These are phyloP conservation scores for Colletotrichum sp. DNA, from an alignment of 2,329 filamentous ascomycete genomes.

Conservation along the genomic window DNA sequence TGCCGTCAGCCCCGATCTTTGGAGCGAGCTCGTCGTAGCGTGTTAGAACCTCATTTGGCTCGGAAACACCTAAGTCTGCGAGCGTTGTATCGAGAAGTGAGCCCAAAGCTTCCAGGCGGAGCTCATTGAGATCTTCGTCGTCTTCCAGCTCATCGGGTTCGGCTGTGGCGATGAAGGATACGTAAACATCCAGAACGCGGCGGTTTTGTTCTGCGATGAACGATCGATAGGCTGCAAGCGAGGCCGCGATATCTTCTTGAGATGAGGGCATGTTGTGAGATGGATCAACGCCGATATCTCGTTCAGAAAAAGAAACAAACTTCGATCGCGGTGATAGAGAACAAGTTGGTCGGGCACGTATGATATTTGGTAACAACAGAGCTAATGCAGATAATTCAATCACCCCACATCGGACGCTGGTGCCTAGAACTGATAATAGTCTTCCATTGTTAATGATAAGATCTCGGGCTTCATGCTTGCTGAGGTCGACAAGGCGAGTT, in stretches of 20 bases:
- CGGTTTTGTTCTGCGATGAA: background rate
- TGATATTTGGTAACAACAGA: too few relatives aligned
- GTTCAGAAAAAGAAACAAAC: background rate
- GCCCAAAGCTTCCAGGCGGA: background rate
- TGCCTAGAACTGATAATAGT: background rate
- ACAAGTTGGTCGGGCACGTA: background rate
- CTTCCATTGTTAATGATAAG: background rate
- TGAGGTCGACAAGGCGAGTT: background rate
- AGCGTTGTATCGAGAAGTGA: background rate
- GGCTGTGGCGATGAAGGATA: background rate
- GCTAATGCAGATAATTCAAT: background rate
- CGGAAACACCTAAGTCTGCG: background rate
- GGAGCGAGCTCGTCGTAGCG: background rate
- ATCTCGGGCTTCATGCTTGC: background rate
- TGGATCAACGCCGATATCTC: too few relatives aligned
- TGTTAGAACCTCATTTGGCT: background rate
- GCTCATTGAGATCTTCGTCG: background rate
- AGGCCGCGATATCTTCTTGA: background rate
- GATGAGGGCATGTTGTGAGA: background rate
- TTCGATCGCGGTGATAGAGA: rapidly evolving
- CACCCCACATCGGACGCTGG: background rate
- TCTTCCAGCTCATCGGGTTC: background rate
- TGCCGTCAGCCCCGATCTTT: background rate
- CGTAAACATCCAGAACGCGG: background rate
- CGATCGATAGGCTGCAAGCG: background rate